These are phyloP conservation scores for Ceratobasidium sp. DNA, from an alignment of 1,284 basidiomycete genomes.

Conservation along the genomic window DNA sequence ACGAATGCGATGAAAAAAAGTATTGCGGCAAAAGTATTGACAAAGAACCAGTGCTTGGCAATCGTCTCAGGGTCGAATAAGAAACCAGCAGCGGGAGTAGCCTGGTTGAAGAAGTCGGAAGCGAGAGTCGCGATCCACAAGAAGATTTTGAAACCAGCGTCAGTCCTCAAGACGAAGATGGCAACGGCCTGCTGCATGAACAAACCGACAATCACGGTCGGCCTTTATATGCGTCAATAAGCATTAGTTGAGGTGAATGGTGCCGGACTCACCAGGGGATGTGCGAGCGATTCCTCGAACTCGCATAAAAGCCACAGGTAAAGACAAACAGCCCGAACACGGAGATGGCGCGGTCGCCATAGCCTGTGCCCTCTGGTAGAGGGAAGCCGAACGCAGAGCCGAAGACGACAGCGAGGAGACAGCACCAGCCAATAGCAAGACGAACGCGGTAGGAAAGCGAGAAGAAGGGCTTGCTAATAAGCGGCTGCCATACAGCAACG, in stretches of 20 bases:
- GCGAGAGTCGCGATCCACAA: constrained; percentile 83
- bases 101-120: constrained; percentile 75
- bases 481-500: constrained; percentile 72
- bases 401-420: constrained; percentile 79
- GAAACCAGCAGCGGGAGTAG: constrained; percentile 75
- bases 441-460: constrained; percentile 70
- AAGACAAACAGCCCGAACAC: constrained; percentile 83
- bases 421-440: constrained; percentile 77
- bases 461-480: constrained; percentile 77
- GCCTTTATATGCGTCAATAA: constrained; percentile 62
- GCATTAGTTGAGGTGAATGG: constrained; percentile 20
- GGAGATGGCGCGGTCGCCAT: constrained; percentile 84
- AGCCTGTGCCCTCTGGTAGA: constrained; percentile 69
- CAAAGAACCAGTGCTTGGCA: constrained; percentile 81
- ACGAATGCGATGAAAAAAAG: constrained; percentile 91
- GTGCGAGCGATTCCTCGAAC: constrained; percentile 70
- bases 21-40: constrained; percentile 75
- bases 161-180: constrained; percentile 85
- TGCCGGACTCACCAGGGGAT: constrained; percentile 71
- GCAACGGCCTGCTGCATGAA: constrained; percentile 86
- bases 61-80: constrained; percentile 79
- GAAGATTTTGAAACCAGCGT: constrained; percentile 84
- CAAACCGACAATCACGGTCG: constrained; percentile 88
- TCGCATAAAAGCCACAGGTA: constrained; percentile 76
- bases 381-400: constrained; percentile 86